Evolutionary conservation across 805 yeast species (phyloP).

Genomic region (Ogataea dorogensis): DNA sequence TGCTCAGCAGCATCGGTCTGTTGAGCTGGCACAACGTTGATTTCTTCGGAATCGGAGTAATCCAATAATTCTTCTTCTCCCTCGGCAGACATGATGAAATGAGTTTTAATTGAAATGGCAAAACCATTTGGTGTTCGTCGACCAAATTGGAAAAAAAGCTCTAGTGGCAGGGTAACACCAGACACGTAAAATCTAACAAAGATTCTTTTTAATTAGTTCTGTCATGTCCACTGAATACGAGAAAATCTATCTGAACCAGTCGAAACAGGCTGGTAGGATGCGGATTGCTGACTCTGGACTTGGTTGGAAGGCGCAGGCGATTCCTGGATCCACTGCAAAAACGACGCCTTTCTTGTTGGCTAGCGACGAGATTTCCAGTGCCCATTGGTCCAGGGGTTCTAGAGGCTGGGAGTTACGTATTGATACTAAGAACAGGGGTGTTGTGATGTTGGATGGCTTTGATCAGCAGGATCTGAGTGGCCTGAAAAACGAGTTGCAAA

Average conservation of each 20-base stretch:
- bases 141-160: constrained; percentile 12
- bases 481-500: constrained; percentile 78
- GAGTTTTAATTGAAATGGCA: constrained; percentile 5
- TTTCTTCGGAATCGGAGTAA: constrained; percentile 97
- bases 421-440: constrained; percentile 86
- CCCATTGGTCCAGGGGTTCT: constrained; percentile 90
- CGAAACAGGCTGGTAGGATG: constrained; percentile 80
- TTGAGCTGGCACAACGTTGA: constrained; percentile 64
- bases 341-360: constrained; percentile 83
- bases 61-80: constrained; percentile 99
- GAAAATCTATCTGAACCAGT: constrained; percentile 84
- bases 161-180: constrained; percentile 18
- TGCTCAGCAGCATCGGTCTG: constrained; percentile 42
- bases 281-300: constrained; percentile 96
- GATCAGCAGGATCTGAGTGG: constrained; percentile 78
- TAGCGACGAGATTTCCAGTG: constrained; percentile 75
- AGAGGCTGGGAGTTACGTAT: constrained; percentile 87
- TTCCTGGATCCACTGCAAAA: constrained; percentile 45
- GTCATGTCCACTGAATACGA: constrained; percentile 66
- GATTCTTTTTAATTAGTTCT: constrained; percentile 3
- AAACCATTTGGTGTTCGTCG: constrained; percentile 11
- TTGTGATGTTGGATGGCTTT: constrained; percentile 87
- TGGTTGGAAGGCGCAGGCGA: constrained; percentile 75
- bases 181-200: constrained; percentile 11
- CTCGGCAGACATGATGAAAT: constrained; percentile 73